These are phyloP conservation scores for Agrocybe chaxingu DNA, from an alignment of 768 basidiomycete genomes.

Conservation along the genomic window DNA sequence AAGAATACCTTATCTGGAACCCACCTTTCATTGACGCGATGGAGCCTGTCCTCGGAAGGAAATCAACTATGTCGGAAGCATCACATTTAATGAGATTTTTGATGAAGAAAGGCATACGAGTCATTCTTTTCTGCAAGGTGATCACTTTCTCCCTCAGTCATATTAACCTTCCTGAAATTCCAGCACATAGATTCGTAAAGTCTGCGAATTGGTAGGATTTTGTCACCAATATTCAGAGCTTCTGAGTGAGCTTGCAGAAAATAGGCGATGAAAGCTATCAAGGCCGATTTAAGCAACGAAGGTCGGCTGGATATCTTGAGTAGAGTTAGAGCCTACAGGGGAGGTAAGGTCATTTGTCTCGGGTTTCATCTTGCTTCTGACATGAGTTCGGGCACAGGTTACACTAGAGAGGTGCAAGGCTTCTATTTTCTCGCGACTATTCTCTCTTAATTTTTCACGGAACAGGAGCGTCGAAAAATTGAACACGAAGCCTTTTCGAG, in stretches of 20 bases:
- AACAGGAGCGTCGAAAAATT: slow-evolving; percentile 75
- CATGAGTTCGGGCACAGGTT: slow-evolving; percentile 40
- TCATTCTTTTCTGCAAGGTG: slow-evolving; percentile 90
- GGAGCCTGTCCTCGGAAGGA: slow-evolving; percentile 51
- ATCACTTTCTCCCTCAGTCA: not conserved
- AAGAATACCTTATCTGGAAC: slow-evolving; percentile 81
- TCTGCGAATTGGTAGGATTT: slow-evolving; percentile 69
- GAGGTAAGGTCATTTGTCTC: slow-evolving; percentile 44
- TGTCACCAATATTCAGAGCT: not conserved
- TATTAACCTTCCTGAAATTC: not conserved
- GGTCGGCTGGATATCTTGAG: slow-evolving; percentile 75
- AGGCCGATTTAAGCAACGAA: slow-evolving; percentile 66
- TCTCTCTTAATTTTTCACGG: not conserved
- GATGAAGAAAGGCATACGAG: slow-evolving; percentile 77
- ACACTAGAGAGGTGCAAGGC: slow-evolving; percentile 61
- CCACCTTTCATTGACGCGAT: slow-evolving; percentile 54
- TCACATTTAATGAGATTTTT: slow-evolving; percentile 71
- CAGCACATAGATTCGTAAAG: slow-evolving; percentile 61
- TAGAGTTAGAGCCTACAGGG: slow-evolving; percentile 78
- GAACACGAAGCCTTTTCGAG: slow-evolving; percentile 87
- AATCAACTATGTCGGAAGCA: slow-evolving; percentile 65
- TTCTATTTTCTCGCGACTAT: not conserved
- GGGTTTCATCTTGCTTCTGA: not conserved
- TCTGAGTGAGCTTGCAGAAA: too few species aligned
- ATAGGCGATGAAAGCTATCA: slow-evolving; percentile 78